phyloP scores from a whole-genome alignment of 129 eudicot genomes.

The Helichrysum umbraculigerum region DNA sequence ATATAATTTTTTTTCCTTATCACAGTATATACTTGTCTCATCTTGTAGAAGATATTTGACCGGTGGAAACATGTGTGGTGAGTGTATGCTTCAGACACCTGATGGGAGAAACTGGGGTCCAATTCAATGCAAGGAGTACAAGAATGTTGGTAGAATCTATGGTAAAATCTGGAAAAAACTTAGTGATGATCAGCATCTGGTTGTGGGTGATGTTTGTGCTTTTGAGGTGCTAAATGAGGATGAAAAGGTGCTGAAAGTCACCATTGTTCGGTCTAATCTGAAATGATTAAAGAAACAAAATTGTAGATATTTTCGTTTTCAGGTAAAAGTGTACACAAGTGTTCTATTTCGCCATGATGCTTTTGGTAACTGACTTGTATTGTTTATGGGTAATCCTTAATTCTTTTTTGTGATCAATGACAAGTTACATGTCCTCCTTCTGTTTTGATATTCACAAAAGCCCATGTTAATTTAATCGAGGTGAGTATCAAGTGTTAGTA shows the following conservation, averaged over 20 bases:
- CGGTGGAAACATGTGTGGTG: neutral
- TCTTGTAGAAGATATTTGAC: constrained; percentile 22
- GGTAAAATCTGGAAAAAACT: constrained; percentile 30
- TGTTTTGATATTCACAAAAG: too few relatives aligned
- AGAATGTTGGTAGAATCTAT: neutral
- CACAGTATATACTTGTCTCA: constrained; percentile 7
- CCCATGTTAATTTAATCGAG: too few relatives aligned
- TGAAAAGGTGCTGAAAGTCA: neutral
- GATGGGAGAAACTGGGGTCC: constrained; percentile 30
- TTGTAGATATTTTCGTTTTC: too few relatives aligned
- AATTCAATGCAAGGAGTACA: neutral
- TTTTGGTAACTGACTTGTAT: too few relatives aligned
- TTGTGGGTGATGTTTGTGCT: constrained; percentile 35
- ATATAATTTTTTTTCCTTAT: neutral
- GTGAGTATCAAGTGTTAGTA: too few relatives aligned
- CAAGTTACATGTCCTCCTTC: too few relatives aligned
- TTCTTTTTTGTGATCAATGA: too few relatives aligned
- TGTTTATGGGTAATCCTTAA: too few relatives aligned
- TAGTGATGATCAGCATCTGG: constrained; percentile 31
- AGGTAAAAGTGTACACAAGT: too few relatives aligned
- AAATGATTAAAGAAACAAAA: too few relatives aligned
- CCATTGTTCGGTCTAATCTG: neutral
- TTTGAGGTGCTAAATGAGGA: constrained; percentile 23
- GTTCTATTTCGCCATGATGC: too few relatives aligned
- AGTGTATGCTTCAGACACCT: constrained; percentile 3